Evolutionary conservation across 2,329 filamentous ascomycete genomes (phyloP).

Genomic region (Xylariaceae sp.): DNA sequence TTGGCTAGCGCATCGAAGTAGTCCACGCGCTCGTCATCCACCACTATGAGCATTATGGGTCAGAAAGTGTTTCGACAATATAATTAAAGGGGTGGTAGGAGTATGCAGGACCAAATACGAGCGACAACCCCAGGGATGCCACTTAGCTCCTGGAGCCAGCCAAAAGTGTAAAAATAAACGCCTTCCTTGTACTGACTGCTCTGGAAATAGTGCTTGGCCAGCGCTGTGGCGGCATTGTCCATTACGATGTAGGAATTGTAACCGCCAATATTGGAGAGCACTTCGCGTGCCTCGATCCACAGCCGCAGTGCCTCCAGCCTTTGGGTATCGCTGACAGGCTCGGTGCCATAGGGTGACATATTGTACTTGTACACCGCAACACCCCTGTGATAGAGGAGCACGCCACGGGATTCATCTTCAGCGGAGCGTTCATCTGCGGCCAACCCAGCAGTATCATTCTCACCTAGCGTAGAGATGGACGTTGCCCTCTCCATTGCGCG

Average conservation of each 20-base stretch:
- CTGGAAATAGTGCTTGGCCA: constrained; percentile 35
- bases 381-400: constrained; percentile 31
- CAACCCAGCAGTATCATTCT: neutral
- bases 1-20: constrained; percentile 21
- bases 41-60: too few species aligned
- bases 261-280: constrained; percentile 30
- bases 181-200: too few species aligned
- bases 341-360: constrained; percentile 20
- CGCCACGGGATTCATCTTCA: constrained; percentile 25
- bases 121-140: too few species aligned
- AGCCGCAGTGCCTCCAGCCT: constrained; percentile 28
- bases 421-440: constrained; percentile 16
- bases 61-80: too few species aligned
- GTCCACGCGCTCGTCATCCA: constrained; percentile 17
- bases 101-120: too few species aligned
- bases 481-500: constrained; percentile 26
- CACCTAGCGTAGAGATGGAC: neutral
- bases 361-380: constrained; percentile 31
- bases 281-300: constrained; percentile 30
- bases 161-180: too few species aligned
- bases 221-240: constrained; percentile 20
- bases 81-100: too few species aligned
- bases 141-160: too few species aligned
- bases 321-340: constrained; percentile 25
- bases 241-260: constrained; percentile 18